Evolutionary conservation across 1,284 basidiomycete species (phyloP).

Genomic region (Puccinia coronata): DNA sequence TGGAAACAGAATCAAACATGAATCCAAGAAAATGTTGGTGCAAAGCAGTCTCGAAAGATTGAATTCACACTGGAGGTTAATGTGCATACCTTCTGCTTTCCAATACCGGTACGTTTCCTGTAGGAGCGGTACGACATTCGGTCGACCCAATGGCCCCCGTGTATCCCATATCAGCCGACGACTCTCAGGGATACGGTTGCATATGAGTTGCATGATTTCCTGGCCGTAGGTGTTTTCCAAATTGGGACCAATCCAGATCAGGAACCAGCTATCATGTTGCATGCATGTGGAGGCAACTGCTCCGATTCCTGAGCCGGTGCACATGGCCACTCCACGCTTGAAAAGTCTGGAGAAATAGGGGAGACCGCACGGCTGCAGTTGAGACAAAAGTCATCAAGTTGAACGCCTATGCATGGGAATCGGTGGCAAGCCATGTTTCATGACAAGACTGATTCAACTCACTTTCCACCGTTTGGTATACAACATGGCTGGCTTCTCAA

Average conservation of each 20-base stretch:
- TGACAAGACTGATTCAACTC: background rate
- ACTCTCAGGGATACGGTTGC: slow-evolving; percentile 68
- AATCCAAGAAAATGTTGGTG: no score
- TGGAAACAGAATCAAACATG: background rate
- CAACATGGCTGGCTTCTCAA: slow-evolving; percentile 65
- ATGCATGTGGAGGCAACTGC: slow-evolving; percentile 73
- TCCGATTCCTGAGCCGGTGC: slow-evolving; percentile 75
- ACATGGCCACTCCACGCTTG: slow-evolving; percentile 72
- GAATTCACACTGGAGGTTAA: background rate
- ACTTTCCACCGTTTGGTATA: slow-evolving; percentile 26
- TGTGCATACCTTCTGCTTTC: slow-evolving; percentile 70
- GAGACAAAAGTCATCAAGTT: background rate
- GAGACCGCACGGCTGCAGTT: slow-evolving; percentile 72
- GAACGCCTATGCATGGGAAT: background rate
- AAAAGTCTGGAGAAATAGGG: slow-evolving; percentile 75
- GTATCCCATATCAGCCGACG: slow-evolving; percentile 72
- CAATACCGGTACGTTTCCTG: slow-evolving; percentile 69
- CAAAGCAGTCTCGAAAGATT: background rate
- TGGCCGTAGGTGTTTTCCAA: slow-evolving; percentile 70
- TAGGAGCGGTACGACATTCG: slow-evolving; percentile 73
- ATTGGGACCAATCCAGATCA: slow-evolving; percentile 68
- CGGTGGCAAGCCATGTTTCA: background rate
- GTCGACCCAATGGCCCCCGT: slow-evolving; percentile 69
- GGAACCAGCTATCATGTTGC: slow-evolving; percentile 69
- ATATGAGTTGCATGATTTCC: slow-evolving; percentile 70